phyloP scores from a whole-genome alignment of 768 basidiomycete species.

The Leucosporidium creatinivorum region DNA sequence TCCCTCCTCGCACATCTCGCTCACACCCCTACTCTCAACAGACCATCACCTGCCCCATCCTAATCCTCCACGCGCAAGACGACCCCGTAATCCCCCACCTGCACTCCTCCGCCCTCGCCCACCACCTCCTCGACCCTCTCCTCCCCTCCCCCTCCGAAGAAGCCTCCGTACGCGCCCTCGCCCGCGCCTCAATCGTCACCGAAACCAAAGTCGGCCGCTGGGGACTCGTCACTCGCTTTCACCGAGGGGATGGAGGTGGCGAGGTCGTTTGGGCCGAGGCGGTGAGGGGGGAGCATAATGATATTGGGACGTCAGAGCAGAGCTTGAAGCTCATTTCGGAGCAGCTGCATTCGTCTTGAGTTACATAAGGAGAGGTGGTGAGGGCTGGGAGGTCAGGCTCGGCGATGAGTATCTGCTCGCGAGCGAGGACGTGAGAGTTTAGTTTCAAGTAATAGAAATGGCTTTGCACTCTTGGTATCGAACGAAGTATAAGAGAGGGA shows the following conservation, averaged over 20 bases:
- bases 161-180: not conserved
- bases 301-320: constrained; percentile 12
- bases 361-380: no score
- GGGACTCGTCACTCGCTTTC: constrained; percentile 20
- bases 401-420: no score
- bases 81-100: constrained; percentile 26
- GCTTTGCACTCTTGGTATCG: no score
- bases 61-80: constrained; percentile 29
- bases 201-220: constrained; percentile 14
- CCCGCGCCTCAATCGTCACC: not conserved
- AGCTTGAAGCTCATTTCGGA: not conserved
- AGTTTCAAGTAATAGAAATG: no score
- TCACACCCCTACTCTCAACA: not conserved
- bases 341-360: not conserved
- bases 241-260: constrained; percentile 9
- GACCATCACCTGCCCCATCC: constrained; percentile 10
- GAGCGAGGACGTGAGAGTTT: no score
- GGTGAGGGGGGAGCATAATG: constrained; percentile 13
- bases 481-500: no score
- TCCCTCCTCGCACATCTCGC: not conserved
- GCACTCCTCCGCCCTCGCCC: constrained; percentile 9
- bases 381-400: no score
- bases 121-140: constrained; percentile 9
- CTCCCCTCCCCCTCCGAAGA: not conserved
- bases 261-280: constrained; percentile 27